Conservation (phyloP, 2,329 filamentous ascomycete species). For the Ascochyta fabae region DNA sequence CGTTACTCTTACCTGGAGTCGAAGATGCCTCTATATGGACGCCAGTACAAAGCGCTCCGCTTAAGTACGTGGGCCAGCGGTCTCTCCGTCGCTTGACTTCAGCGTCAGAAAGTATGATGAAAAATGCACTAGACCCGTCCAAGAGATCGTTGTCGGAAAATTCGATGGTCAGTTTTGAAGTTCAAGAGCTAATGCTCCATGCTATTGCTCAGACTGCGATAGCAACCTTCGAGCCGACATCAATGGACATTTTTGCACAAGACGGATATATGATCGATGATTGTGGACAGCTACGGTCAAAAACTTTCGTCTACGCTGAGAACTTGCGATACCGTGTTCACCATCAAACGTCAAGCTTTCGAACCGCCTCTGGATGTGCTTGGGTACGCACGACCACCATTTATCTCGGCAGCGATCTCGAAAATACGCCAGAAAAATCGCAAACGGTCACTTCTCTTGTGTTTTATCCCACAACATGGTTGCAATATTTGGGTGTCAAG, state of each 20-base stretch:
- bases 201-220: constrained; percentile 16
- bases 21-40: too few relatives aligned
- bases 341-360: constrained; percentile 8
- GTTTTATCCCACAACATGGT: constrained; percentile 15
- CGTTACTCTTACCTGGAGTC: too few relatives aligned
- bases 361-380: constrained; percentile 10
- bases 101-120: too few relatives aligned
- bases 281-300: constrained; percentile 14
- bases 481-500: constrained; percentile 9
- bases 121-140: too few relatives aligned
- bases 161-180: neutral
- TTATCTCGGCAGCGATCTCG: neutral
- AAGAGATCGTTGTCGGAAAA: too few relatives aligned
- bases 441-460: constrained; percentile 12
- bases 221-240: constrained; percentile 16
- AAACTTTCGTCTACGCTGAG: constrained; percentile 19
- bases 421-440: neutral
- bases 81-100: too few relatives aligned
- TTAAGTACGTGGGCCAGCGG: too few relatives aligned
- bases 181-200: constrained; percentile 19
- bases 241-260: constrained; percentile 21
- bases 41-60: too few relatives aligned
- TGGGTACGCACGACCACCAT: constrained; percentile 16
- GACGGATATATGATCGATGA: constrained; percentile 23
- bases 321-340: constrained; percentile 6